A percentile compares a stretch with the other conserved stretches of the same genome.
Conservation (phyloP, 768 basidiomycete genomes). For the Coprinopsis cinerea region DNA sequence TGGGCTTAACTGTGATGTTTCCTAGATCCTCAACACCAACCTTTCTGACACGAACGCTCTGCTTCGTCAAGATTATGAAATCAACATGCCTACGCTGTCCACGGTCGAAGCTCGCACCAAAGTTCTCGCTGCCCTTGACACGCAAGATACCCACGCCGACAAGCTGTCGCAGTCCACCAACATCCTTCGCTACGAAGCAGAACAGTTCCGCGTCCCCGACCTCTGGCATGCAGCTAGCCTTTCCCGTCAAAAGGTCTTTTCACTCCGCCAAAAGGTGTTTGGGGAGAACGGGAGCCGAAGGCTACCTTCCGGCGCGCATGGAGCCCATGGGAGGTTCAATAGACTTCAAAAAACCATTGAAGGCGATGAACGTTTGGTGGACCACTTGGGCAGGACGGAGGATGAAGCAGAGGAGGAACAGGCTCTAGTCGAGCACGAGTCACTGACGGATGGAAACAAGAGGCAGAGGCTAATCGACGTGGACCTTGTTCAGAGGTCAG, state of each 20-base stretch:
- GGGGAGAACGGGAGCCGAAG: slow-evolving; percentile 44
- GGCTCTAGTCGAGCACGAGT: slow-evolving; percentile 20
- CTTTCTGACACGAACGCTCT: slow-evolving; percentile 50
- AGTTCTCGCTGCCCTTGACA: slow-evolving; percentile 47
- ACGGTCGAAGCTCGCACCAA: slow-evolving; percentile 41
- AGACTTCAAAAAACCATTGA: slow-evolving; percentile 68
- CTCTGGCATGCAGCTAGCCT: slow-evolving; percentile 63
- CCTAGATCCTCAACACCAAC: slow-evolving; percentile 43
- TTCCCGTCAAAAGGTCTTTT: slow-evolving; percentile 57
- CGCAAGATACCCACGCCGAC: slow-evolving; percentile 42
- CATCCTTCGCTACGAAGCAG: slow-evolving; percentile 66
- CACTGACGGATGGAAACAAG: slow-evolving; percentile 1
- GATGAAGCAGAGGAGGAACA: slow-evolving; percentile 73
- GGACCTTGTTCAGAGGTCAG: not conserved
- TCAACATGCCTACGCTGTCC: slow-evolving; percentile 41
- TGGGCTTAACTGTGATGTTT: not conserved
- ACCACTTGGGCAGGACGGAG: slow-evolving; percentile 65
- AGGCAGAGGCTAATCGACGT: not conserved
- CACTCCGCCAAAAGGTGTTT: slow-evolving; percentile 62
- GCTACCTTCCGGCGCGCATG: slow-evolving; percentile 43
- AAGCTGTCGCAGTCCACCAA: slow-evolving; percentile 54
- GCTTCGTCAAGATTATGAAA: slow-evolving; percentile 55
- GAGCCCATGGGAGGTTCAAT: slow-evolving; percentile 55
- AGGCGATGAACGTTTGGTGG: slow-evolving; percentile 56
- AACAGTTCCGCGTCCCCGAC: slow-evolving; percentile 58